Evolutionary conservation across 2,329 filamentous ascomycete genomes (phyloP), one percentile per base, ranked within the genome.

Genomic region (Hirsutella thompsonii): DNA sequence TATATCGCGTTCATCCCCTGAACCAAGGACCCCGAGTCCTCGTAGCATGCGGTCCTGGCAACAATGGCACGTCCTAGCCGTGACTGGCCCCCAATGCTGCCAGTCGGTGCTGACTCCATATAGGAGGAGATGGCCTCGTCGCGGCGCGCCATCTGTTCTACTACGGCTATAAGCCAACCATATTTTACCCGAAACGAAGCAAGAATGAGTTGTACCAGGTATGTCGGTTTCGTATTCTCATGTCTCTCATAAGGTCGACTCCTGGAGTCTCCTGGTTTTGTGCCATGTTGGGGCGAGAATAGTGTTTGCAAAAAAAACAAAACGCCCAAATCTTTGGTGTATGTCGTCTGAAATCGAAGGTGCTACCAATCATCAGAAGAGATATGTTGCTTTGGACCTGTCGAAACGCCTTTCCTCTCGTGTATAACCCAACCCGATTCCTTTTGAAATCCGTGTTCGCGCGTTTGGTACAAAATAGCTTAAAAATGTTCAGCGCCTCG

Each of bases 171-270:
- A 74, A 76, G 20, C 89, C 90, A 3, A 82, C 78, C 8, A 70
- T 98, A 36, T 96, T 92, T 67, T 96, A 94, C 55, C 92, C 92
- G 1, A 96, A 96, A 61, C 77, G 86, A 42, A 81, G 81, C 59
- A 92, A 90, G 57, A 90, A 88, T 49, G 88, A 94, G 38, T 70
- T 96, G 3, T 96, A 94, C 56, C 76, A 85, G 67, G 84, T 87
- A 61, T 50, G 62, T 38, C 20, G 16, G n/a, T 18, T 32, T 16
- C n/a, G 3, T 18, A n/a, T 9, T 16, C 9, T 18, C n/a, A 8
- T 16, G 4, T 34, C 32, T 34, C 5, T 8, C 13, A 14, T 9
- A 9, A 16, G 32, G 9, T n/a, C n/a, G n/a, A n/a, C n/a, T n/a
- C n/a, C n/a, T n/a, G n/a, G n/a, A n/a, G n/a, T n/a, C n/a, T n/a